phyloP scores from a whole-genome alignment of 257 asterid species.

The Solanum virginianum region DNA sequence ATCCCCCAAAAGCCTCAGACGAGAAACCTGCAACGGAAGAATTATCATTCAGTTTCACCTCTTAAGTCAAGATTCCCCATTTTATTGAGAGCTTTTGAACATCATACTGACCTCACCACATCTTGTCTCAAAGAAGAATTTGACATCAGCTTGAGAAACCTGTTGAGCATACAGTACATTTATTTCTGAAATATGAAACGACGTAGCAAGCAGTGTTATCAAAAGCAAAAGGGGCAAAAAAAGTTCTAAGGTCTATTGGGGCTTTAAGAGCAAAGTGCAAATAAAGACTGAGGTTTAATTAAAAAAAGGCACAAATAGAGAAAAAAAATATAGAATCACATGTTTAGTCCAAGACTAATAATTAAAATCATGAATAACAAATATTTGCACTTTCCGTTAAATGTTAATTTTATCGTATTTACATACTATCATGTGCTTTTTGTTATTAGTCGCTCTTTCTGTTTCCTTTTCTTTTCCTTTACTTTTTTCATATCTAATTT shows the following conservation, averaged over 20 bases:
- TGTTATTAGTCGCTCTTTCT: too few species aligned
- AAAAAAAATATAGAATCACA: neutral
- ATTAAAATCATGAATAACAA: neutral
- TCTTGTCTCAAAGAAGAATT: conserved; percentile 68
- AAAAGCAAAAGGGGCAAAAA: neutral
- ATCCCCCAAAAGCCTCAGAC: conserved; percentile 92
- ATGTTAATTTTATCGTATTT: too few species aligned
- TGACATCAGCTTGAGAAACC: conserved; percentile 83
- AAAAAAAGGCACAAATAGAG: neutral
- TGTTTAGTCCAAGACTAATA: neutral
- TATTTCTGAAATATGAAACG: neutral
- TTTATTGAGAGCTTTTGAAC: neutral
- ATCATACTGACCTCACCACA: conserved; percentile 67
- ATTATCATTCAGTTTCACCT: neutral
- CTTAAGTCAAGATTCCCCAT: neutral
- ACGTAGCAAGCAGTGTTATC: neutral
- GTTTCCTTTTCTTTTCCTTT: too few species aligned
- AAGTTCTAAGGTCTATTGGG: neutral
- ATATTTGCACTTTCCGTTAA: neutral
- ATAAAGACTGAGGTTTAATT: neutral
- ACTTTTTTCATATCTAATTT: too few species aligned
- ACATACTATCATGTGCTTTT: too few species aligned
- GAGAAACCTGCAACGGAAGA: conserved; percentile 62
- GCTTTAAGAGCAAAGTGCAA: neutral
- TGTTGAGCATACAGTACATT: conserved; percentile 4